phyloP scores from a whole-genome alignment of 495 filamentous ascomycete genomes.

The Cenococcum geophilum region DNA sequence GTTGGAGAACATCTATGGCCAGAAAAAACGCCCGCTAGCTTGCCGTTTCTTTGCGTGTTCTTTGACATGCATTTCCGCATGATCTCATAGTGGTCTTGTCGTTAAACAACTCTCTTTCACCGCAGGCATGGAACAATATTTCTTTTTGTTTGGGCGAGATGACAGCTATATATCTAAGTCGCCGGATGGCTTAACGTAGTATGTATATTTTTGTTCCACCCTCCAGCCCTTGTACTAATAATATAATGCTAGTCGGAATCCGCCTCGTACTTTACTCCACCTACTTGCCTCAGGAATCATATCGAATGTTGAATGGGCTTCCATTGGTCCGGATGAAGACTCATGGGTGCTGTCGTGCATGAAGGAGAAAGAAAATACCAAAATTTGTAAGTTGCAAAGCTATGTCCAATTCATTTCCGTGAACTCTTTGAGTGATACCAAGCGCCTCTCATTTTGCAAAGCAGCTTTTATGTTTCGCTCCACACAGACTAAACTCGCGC shows the following conservation, averaged over 20 bases:
- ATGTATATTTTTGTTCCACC: background rate
- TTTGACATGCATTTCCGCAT: background rate
- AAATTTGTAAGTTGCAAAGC: conserved; percentile 7
- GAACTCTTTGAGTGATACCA: background rate
- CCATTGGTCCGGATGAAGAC: conserved; percentile 20
- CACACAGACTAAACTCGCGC: background rate
- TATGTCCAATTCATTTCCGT: background rate
- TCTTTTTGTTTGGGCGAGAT: conserved; percentile 26
- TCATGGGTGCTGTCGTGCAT: conserved; percentile 25
- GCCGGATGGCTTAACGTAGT: conserved; percentile 23
- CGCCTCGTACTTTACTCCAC: conserved; percentile 12
- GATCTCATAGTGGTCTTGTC: conserved; percentile 6
- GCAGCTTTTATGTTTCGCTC: too few species aligned
- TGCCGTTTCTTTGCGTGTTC: too few species aligned
- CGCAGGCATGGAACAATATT: conserved; percentile 10
- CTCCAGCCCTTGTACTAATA: background rate
- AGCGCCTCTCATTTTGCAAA: background rate
- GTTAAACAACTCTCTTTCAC: conserved; percentile 9
- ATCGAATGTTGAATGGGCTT: conserved; percentile 16
- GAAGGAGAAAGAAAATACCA: conserved; percentile 10
- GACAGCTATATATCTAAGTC: conserved; percentile 24
- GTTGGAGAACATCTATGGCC: too few species aligned
- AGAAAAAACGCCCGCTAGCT: too few species aligned
- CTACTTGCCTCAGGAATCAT: conserved; percentile 17
- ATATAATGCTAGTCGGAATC: conserved; percentile 12